Base-by-base conservation (phyloP, 345 rosid species). In the Gossypium rotundifolium region DNA sequence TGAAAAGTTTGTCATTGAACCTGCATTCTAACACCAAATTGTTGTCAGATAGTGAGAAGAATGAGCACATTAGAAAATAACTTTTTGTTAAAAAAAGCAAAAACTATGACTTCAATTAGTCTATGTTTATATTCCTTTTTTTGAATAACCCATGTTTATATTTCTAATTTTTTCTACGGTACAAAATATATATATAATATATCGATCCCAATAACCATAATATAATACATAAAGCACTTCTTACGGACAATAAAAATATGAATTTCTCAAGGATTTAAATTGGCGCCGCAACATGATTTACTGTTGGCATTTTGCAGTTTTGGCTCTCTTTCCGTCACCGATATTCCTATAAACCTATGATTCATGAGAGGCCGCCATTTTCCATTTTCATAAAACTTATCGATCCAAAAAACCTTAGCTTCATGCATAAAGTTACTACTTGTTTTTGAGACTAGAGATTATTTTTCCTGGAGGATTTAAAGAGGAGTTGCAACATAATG, bases 1-100 rank as follows among this genome's bases (percentile, higher is more conserved):
- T 57, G 79, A 75, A 75, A 65, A 9, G 46, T 46, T 61, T 74
- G 61, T 83, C 88, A 84, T 82, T 74, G 81, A 71, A 84, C 84
- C 89, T 88, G 83, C 80, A 73, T 55, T 54, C 65, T 78, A 75
- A 12, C 66, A 13, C 65, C 67, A 64, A 73, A 54, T 46, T 46
- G 44, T 16, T 42, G 22, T 78, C 66, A 78, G 11, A 76, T n/a
- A n/a, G 22, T 10, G 51, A 40, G 40, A 55, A 57, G 4, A 44
- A 64, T 25, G 40, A 75, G 51, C 52, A 66, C 54, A 46, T 22
- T 23, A 14, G 14, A 67, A 22, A 14, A 40, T 5, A 38, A 64
- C 11, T 61, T 53, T 2, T 2, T 14, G 12, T 45, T 45, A 5
- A 0, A 33, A 33, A 33, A 4, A 33, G 40, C 7, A 33, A 33